Base-by-base conservation (phyloP, 257 asterid species). In the Ophiorrhiza pumila region DNA sequence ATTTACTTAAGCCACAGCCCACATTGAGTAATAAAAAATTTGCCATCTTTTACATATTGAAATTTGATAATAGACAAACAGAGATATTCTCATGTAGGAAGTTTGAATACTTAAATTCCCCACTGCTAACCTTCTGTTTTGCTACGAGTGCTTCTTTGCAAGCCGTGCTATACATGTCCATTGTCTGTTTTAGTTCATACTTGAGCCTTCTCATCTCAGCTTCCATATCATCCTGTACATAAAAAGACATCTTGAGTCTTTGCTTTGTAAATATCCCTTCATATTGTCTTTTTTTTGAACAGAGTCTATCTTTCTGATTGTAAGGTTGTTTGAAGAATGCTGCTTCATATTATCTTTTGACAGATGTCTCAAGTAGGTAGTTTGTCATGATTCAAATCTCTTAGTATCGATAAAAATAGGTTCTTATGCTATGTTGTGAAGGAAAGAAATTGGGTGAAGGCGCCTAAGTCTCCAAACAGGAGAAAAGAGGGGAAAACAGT, bases 151-250 rank as follows among this genome's bases (percentile, higher is more conserved):
- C 96, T 79, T 94, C 97, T 81, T 84, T 94, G 92, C 97, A 91
- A 35, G 96, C 98, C 23, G 88, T 69, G 90, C 95, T 94, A 84
- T 94, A 94, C 98, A 91, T 87, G 77, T 90, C 97, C 96, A 93
- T 91, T 55, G 97, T 93, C 80, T 89, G 98, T 83, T 79, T 89
- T 77, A 89, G 96, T 82, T 93, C 97, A 82, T 80, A 86, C 83
- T 91, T 91, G 22, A 94, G 93, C 83, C 97, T 86, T 86, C 95
- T 85, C 97, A 94, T 87, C 89, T 94, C 97, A 59, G 95, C 96
- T 81, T 94, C 98, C 2, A 91, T 86, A 0, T 90, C 96, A 41
- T 94, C 96, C 98, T 91, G 79, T 66, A 80, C 45, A 53, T 79
- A 46, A 25, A 43, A 80, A 63, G 55, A 25, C 27, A 37, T 15